Conservation (phyloP, 2,329 filamentous ascomycete genomes). For the Paradendryphiella salina region DNA sequence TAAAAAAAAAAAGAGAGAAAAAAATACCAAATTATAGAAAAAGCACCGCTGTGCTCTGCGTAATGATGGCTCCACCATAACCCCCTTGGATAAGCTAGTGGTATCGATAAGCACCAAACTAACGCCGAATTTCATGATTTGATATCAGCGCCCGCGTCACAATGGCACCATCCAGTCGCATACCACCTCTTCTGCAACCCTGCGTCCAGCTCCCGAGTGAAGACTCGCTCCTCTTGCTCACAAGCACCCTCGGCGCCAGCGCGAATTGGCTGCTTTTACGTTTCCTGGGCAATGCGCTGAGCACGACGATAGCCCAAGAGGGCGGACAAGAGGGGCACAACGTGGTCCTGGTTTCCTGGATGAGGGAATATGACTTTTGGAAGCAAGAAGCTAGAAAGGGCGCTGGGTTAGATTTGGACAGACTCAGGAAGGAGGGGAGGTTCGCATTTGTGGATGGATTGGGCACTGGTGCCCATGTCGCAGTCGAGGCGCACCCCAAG, state of each 20-base stretch:
- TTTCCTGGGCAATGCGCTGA: slow-evolving; percentile 55
- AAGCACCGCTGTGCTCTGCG: background rate
- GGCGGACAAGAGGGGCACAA: slow-evolving; percentile 34
- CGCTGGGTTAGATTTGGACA: slow-evolving; percentile 72
- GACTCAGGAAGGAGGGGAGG: slow-evolving; percentile 58
- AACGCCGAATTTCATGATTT: slow-evolving; percentile 9
- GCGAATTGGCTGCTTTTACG: slow-evolving; percentile 61
- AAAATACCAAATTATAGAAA: slow-evolving; percentile 12
- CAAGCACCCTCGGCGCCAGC: slow-evolving; percentile 61
- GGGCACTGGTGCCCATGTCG: slow-evolving; percentile 54
- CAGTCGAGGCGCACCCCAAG: background rate
- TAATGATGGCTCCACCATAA: background rate
- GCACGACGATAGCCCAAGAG: slow-evolving; percentile 25
- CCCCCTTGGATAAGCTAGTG: too few relatives aligned
- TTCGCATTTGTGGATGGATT: slow-evolving; percentile 79
- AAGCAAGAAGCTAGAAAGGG: slow-evolving; percentile 68
- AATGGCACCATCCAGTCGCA: slow-evolving; percentile 53
- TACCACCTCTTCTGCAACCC: slow-evolving; percentile 66
- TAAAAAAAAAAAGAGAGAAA: slow-evolving; percentile 18
- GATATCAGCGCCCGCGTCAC: slow-evolving; percentile 8
- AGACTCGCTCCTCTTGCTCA: slow-evolving; percentile 66
- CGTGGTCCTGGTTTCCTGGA: slow-evolving; percentile 79
- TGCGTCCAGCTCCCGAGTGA: slow-evolving; percentile 63
- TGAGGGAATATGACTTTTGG: slow-evolving; percentile 81
- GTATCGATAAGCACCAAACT: slow-evolving; percentile 17